Evolutionary conservation across 2,329 filamentous ascomycete species (phyloP), one percentile per base, ranked within the genome.

Genomic region (Aspergillus clavatus): DNA sequence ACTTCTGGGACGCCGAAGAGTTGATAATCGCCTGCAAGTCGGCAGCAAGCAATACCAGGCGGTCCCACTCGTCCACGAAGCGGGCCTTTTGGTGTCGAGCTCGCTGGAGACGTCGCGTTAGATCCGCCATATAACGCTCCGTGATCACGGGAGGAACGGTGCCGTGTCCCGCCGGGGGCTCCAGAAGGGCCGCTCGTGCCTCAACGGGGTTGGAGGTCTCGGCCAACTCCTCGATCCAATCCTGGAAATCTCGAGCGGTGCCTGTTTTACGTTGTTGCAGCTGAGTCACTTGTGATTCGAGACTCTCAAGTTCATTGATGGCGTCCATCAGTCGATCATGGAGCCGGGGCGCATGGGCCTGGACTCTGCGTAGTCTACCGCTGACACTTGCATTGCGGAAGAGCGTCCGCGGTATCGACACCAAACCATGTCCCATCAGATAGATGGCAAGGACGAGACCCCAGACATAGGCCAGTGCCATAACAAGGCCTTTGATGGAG

Each of bases 391-490:
- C 85, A 61, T 88, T 86, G 47, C 85, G 82, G 59, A 93, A 85
- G 12, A 98, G 73, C 28, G 80, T 81, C 53, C 91, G 79, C 1
- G 93, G 93, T 46, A 98, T 86, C 1, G 90, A 86, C 24, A 98
- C 93, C 21, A 98, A 76, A 6, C 93, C 93, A 67, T 98, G 93
- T 5, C 93, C 93, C 91, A 98, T 97, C 31, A 98, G 77, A 61
- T 95, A 97, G 51, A 98, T 95, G 37, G 90, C 93, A 42, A 97
- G 76, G 4, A 91, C 77, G 57, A 98, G 72, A 58, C 90, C 89
- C 86, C 90, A 97, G 48, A 89, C 88, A 67, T 98, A 98, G 28
- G 91, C 87, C 48, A 97, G 74, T 11, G 93, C 91, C 87, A 98
- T 95, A 52, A 95, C 78, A 31, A 94, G 74, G 27, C 81, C 84